A percentile compares a stretch with the other conserved stretches of the same genome.
These are phyloP conservation scores for Monilinia fructigena DNA, from an alignment of 2,329 filamentous ascomycete genomes.

Conservation along the genomic window DNA sequence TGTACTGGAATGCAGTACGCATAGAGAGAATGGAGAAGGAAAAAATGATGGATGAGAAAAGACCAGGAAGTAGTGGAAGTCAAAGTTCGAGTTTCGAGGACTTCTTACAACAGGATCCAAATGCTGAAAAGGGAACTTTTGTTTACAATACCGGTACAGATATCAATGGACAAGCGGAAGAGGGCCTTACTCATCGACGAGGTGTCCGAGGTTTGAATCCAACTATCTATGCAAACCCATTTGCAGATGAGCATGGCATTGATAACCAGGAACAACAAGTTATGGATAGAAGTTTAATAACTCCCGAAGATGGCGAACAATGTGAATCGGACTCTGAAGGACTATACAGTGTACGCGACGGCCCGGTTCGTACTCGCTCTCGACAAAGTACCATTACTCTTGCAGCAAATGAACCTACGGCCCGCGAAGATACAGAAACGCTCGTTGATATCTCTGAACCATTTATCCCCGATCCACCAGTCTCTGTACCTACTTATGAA, in stretches of 20 bases:
- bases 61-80: slow-evolving; percentile 36
- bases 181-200: slow-evolving; percentile 47
- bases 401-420: slow-evolving; percentile 8
- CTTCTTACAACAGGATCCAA: slow-evolving; percentile 52
- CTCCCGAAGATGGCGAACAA: slow-evolving; percentile 41
- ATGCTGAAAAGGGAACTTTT: slow-evolving; percentile 54
- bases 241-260: slow-evolving; percentile 45
- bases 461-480: slow-evolving; percentile 31
- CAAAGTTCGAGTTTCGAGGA: slow-evolving; percentile 52
- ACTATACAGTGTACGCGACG: slow-evolving; percentile 36
- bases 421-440: slow-evolving; percentile 28
- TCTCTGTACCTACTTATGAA: slow-evolving; percentile 35
- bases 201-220: slow-evolving; percentile 49
- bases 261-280: slow-evolving; percentile 46
- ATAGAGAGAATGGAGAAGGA: slow-evolving; percentile 49
- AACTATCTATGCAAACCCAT: slow-evolving; percentile 57
- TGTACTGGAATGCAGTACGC: slow-evolving; percentile 63
- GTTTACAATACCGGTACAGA: slow-evolving; percentile 59
- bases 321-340: slow-evolving; percentile 58
- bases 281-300: slow-evolving; percentile 40
- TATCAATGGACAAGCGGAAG: slow-evolving; percentile 41
- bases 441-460: slow-evolving; percentile 37
- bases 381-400: slow-evolving; percentile 31
- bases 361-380: slow-evolving; percentile 26
- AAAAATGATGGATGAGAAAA: slow-evolving; percentile 30